Evolutionary conservation across 257 asterid genomes (phyloP).

Genomic region (Plantago ovata): DNA sequence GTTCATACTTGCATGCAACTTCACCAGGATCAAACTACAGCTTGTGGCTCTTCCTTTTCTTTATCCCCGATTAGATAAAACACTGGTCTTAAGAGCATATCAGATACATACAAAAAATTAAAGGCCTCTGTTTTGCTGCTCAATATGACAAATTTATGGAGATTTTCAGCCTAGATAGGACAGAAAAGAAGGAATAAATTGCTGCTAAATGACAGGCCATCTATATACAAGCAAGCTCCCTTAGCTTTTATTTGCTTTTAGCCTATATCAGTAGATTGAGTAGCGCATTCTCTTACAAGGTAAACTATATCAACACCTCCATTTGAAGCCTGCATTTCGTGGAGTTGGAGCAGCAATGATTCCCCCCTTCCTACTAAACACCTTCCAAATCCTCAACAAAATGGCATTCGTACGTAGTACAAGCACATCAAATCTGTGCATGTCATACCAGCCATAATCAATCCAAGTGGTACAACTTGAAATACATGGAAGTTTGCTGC

Average conservation of each 20-base stretch:
- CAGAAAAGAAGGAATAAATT: no score
- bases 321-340: conserved; percentile 24
- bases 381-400: conserved; percentile 82
- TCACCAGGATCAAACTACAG: no score
- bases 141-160: no score
- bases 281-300: not conserved
- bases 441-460: conserved; percentile 58
- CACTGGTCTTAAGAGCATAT: conserved; percentile 1
- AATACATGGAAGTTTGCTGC: no score
- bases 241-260: no score
- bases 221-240: no score
- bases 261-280: not conserved
- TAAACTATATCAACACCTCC: conserved; percentile 1
- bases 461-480: no score
- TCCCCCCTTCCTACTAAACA: conserved; percentile 72
- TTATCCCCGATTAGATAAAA: no score
- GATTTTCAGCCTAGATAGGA: no score
- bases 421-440: conserved; percentile 79
- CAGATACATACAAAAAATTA: not conserved
- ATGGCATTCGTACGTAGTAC: conserved; percentile 69
- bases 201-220: no score
- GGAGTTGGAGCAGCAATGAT: conserved; percentile 59
- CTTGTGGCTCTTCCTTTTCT: no score
- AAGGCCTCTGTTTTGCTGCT: no score
- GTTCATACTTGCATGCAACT: conserved; percentile 58